Evolutionary conservation across 768 basidiomycete genomes (phyloP), one percentile per base, ranked within the genome.

Genomic region (Amanita fuliginea): DNA sequence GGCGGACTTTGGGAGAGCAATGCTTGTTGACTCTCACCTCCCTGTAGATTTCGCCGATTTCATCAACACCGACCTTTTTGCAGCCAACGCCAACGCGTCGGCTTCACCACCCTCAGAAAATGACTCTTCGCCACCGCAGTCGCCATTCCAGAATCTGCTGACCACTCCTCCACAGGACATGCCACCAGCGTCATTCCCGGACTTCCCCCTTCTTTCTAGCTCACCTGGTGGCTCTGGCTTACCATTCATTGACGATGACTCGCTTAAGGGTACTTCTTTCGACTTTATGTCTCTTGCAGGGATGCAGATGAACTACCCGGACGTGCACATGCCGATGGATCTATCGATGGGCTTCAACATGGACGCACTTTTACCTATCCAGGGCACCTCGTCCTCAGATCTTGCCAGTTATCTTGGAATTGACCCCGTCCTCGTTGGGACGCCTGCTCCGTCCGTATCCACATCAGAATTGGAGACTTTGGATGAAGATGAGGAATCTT

Each of bases 11-110:
- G 21, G n/a, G 2, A 7, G 24, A 43, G 14, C 30, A 37, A 74
- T 74, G 73, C 68, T 67, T 47, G 68, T 72, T 60, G 71, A 74
- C 66, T 47, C 55, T 51, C 53, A 58, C 53, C 51, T 57, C 49
- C 37, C 54, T 49, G 59, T 68, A 34, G 70, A 76, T 56, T 66
- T 83, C 57, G 75, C 71, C 60, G 81, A 85, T 58, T 75, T 82
- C 55, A 76, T 86, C 65, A 76, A 85, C 61, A 69, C 81, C 44
- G 83, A 86, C 53, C 70, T 79, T 49, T 73, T 77, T 49, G 54
- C 61, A 6, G 51, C 56, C 37, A 54, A 44, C 35, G 54, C 62
- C 35, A 51, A 57, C 18, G 57, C 61, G 22, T 68, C 72, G 0
- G 58, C 68, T 26, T 37, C 53, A 11, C 51, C 56, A 18, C 56